A percentile compares a stretch with the other conserved stretches of the same genome.
Evolutionary conservation across 2,329 filamentous ascomycete genomes (phyloP).

Genomic region (Eurotiales sp.): DNA sequence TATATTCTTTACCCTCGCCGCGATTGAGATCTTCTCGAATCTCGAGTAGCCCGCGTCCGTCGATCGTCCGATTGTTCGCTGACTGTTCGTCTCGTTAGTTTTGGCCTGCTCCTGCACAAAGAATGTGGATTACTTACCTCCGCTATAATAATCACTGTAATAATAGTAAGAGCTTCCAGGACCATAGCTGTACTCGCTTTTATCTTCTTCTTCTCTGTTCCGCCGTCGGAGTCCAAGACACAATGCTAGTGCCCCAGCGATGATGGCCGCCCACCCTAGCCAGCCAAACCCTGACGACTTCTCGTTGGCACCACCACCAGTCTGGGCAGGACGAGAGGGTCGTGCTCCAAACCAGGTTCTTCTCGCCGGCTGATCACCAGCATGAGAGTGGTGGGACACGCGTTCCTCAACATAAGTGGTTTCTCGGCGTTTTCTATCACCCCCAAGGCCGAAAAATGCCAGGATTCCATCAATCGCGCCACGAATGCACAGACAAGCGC

Average conservation of each 20-base stretch:
- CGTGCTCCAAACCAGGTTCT: constrained; percentile 41
- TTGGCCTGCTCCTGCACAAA: background rate
- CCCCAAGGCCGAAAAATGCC: constrained; percentile 38
- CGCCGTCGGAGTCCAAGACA: constrained; percentile 44
- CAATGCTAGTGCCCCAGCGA: constrained; percentile 42
- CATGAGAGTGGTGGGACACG: constrained; percentile 32
- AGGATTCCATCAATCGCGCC: constrained; percentile 38
- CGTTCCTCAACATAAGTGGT: constrained; percentile 39
- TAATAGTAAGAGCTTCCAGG: constrained; percentile 37
- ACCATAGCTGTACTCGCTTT: constrained; percentile 33
- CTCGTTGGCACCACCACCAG: constrained; percentile 36
- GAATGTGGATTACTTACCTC: constrained; percentile 34
- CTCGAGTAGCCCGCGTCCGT: constrained; percentile 28
- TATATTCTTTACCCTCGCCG: background rate
- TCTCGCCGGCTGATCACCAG: constrained; percentile 23
- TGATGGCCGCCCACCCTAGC: constrained; percentile 39
- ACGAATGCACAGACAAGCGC: constrained; percentile 42
- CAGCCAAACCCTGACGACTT: constrained; percentile 36
- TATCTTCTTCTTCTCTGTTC: constrained; percentile 32
- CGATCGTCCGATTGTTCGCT: constrained; percentile 40
- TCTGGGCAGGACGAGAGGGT: constrained; percentile 30
- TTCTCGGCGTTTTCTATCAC: constrained; percentile 34
- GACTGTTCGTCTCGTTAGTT: constrained; percentile 29
- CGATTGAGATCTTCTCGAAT: constrained; percentile 19
- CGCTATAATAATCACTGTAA: constrained; percentile 39